Evolutionary conservation across 1,139 yeast species (phyloP).

Genomic region (Sugiyamaella grinbergsii): DNA sequence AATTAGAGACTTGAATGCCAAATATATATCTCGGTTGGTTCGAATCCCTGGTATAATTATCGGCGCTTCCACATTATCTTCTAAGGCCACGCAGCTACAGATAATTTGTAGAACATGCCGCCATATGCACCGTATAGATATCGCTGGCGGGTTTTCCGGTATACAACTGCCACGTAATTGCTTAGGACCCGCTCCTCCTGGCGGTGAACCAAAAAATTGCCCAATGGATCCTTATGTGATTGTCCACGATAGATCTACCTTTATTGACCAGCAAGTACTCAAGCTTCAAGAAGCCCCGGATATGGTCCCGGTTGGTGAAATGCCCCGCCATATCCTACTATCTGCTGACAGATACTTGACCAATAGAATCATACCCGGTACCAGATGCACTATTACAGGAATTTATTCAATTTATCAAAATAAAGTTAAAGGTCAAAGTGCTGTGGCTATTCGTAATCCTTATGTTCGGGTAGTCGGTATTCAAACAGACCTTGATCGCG

Average conservation of each 20-base stretch:
- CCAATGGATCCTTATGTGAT: slow-evolving; percentile 91
- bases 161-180: slow-evolving; percentile 77
- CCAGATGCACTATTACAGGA: slow-evolving; percentile 88
- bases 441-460: slow-evolving; percentile 92
- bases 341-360: slow-evolving; percentile 90
- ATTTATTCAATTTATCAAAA: slow-evolving; percentile 85
- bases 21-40: slow-evolving; percentile 85
- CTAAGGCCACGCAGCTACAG: slow-evolving; percentile 84
- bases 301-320: slow-evolving; percentile 98
- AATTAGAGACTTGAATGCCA: slow-evolving; percentile 81
- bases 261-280: slow-evolving; percentile 91
- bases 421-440: slow-evolving; percentile 55
- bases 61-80: slow-evolving; percentile 83
- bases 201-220: slow-evolving; percentile 63
- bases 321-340: slow-evolving; percentile 91
- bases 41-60: slow-evolving; percentile 92
- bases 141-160: slow-evolving; percentile 78
- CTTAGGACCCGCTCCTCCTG: slow-evolving; percentile 52
- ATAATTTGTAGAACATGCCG: slow-evolving; percentile 88
- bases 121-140: slow-evolving; percentile 67
- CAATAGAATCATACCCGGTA: slow-evolving; percentile 92
- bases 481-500: slow-evolving; percentile 77
- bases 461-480: slow-evolving; percentile 86
- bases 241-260: slow-evolving; percentile 88
- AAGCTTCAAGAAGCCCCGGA: slow-evolving; percentile 96